Evolutionary conservation across 371 early-diverging fungal genomes (phyloP).

Genomic region (Paraphysoderma sedebokerense): DNA sequence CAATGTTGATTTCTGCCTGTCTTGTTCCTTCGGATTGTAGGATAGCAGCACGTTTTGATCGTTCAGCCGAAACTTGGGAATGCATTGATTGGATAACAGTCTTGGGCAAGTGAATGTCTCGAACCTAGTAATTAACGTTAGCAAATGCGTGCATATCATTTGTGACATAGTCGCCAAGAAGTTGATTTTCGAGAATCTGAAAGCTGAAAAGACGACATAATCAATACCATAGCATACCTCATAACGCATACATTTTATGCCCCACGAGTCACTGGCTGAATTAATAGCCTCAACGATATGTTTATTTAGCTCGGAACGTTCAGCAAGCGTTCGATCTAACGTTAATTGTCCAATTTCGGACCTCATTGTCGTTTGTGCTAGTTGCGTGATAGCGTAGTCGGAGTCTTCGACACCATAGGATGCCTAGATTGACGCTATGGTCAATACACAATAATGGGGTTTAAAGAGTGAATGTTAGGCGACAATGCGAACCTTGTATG

Average conservation of each 20-base stretch:
- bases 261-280: constrained; percentile 86
- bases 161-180: constrained; percentile 1
- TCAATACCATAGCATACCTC: constrained; percentile 52
- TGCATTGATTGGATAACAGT: constrained; percentile 96
- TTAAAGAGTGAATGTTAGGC: not conserved
- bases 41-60: constrained; percentile 91
- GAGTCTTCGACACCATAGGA: constrained; percentile 93
- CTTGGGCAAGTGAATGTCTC: constrained; percentile 90
- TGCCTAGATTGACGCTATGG: constrained; percentile 45
- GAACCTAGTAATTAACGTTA: constrained; percentile 19
- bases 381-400: constrained; percentile 84
- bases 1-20: constrained; percentile 92
- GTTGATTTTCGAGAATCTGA: not conserved
- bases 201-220: not conserved
- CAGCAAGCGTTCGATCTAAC: constrained; percentile 85
- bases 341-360: constrained; percentile 97
- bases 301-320: constrained; percentile 76
- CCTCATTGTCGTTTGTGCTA: constrained; percentile 97
- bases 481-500: constrained; percentile 50
- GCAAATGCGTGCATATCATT: no score
- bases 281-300: constrained; percentile 93
- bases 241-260: constrained; percentile 83
- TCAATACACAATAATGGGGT: no score
- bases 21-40: constrained; percentile 85
- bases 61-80: constrained; percentile 89